Evolutionary conservation across 176 grass and related monocot species (phyloP), one percentile per base, ranked within the genome.

Genomic region (Oryza meridionalis): DNA sequence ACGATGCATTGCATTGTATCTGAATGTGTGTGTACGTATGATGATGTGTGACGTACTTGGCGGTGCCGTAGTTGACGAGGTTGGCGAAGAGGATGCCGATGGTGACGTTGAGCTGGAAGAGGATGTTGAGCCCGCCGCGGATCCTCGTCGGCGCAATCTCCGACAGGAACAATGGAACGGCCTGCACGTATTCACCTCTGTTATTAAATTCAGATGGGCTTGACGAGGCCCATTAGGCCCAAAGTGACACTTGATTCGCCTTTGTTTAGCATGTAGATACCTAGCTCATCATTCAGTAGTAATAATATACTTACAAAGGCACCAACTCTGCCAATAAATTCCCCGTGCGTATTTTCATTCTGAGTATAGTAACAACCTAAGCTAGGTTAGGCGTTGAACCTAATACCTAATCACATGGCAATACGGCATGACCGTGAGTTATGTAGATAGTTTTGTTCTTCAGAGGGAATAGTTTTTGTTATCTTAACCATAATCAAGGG

Each of bases 41-140:
- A 31, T 21, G 51, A 58, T 21, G 14, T 5, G 38, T 4, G 1
- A 12, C 29, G 24, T 84, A 91, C 94, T 83, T 97, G 81, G 11
- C 1, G 1, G 94, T 94, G 82, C 92, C 92, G 27, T 88, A 94
- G 86, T 97, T 97, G 49, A 97, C 73, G 27, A 97, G 92, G 86
- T 31, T 91, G 31, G 94, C 94, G 68, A 97, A 94, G 49, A 97
- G 92, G 80, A 97, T 97, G 81, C 92, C 94, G 69, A 97, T 94
- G 69, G 94, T 97, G 74, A 97, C 73, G 67, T 97, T 94, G 35
- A 97, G 90, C 94, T 97, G 94, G 86, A 97, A 97, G 86, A 97
- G 68, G 88, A 97, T 97, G 88, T 94, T 97, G 9, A 97, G 94
- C 51, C 90, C 92, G 55, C 94, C 92, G 4, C 94, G 90, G 81